Evolutionary conservation across 2,329 filamentous ascomycete species (phyloP).

Genomic region (Fusarium abutilonis): DNA sequence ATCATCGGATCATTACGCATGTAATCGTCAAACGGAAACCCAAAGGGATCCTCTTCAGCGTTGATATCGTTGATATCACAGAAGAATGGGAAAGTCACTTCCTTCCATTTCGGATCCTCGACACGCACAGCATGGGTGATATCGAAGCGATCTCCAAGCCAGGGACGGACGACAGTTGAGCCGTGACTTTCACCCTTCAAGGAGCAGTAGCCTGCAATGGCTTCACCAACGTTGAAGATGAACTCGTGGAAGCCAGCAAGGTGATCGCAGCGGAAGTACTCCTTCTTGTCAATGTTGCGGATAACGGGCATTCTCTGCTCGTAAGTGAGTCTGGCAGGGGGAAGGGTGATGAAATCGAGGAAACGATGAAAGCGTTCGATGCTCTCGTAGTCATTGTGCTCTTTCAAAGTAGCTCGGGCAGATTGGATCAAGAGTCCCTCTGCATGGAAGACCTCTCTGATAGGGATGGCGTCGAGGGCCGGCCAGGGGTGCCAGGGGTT

Average conservation of each 20-base stretch:
- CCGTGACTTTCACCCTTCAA: background rate
- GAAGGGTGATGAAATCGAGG: background rate
- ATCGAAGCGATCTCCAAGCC: constrained; percentile 10
- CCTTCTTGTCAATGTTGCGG: constrained; percentile 20
- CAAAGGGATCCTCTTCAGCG: too few relatives aligned
- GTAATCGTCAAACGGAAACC: too few relatives aligned
- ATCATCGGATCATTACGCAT: too few relatives aligned
- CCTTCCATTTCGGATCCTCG: background rate
- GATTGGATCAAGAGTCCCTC: background rate
- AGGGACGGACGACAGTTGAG: background rate
- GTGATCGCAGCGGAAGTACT: constrained; percentile 9
- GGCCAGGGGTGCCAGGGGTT: too few relatives aligned
- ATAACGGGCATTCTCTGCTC: constrained; percentile 1
- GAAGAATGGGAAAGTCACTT: background rate
- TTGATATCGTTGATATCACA: too few relatives aligned
- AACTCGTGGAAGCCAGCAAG: background rate
- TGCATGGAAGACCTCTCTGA: background rate
- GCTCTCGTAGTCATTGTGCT: background rate
- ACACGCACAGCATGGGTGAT: background rate
- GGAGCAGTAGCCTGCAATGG: background rate
- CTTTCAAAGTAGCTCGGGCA: background rate
- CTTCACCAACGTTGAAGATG: constrained; percentile 5
- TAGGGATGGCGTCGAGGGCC: too few relatives aligned
- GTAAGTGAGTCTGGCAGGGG: background rate
- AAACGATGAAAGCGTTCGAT: background rate